phyloP scores from a whole-genome alignment of 805 yeast species.

The Schizosaccharomyces lindneri region DNA sequence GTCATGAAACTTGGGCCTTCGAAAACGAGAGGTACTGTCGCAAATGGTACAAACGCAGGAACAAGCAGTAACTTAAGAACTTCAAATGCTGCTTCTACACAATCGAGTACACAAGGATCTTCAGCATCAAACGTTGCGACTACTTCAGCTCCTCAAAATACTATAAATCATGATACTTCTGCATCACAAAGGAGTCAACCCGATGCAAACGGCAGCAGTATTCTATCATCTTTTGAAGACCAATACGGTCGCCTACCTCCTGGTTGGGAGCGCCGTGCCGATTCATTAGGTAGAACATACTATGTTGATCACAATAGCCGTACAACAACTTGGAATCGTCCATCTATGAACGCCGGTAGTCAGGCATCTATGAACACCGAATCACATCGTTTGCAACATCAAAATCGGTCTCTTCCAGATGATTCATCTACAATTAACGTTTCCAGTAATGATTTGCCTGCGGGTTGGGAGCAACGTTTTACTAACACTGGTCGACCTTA shows the following conservation, averaged over 20 bases:
- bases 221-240: slow-evolving; percentile 55
- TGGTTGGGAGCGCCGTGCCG: slow-evolving; percentile 98
- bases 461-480: slow-evolving; percentile 97
- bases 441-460: slow-evolving; percentile 78
- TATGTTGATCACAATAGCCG: slow-evolving; percentile 95
- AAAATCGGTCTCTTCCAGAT: slow-evolving; percentile 73
- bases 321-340: slow-evolving; percentile 98
- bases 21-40: not conserved
- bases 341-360: slow-evolving; percentile 16
- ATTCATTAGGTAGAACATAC: slow-evolving; percentile 88
- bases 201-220: not conserved
- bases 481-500: slow-evolving; percentile 97
- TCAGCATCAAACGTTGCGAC: not conserved
- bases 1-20: no score
- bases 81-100: not conserved
- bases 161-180: not conserved
- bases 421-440: slow-evolving; percentile 19
- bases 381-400: slow-evolving; percentile 72
- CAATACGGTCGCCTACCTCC: slow-evolving; percentile 90
- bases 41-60: not conserved
- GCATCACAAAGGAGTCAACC: not conserved
- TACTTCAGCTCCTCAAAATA: slow-evolving; percentile 7
- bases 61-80: not conserved
- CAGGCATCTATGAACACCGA: slow-evolving; percentile 36
- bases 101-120: not conserved